Conservation (phyloP, 2,329 filamentous ascomycete species). For the Aspergillus thermomutatus region DNA sequence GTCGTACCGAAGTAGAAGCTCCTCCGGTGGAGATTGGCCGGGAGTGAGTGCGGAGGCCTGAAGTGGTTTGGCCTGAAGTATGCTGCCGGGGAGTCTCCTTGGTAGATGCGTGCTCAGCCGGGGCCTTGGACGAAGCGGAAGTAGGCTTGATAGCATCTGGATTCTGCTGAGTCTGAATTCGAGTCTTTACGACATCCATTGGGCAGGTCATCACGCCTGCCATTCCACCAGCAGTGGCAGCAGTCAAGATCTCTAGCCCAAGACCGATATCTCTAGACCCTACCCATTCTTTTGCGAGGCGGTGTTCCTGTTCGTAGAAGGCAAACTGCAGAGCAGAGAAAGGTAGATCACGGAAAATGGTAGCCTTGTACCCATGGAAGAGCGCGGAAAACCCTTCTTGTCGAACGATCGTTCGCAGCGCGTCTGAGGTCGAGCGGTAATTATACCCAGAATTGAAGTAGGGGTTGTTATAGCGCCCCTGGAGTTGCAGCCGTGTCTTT, state of each 20-base stretch:
- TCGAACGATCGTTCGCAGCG: constrained; percentile 77
- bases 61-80: constrained; percentile 21
- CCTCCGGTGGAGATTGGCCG: constrained; percentile 85
- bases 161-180: constrained; percentile 87
- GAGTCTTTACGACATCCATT: constrained; percentile 94
- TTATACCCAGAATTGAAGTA: constrained; percentile 94
- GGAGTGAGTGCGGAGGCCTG: constrained; percentile 50
- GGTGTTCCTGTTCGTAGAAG: constrained; percentile 94
- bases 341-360: constrained; percentile 86
- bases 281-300: constrained; percentile 73
- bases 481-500: constrained; percentile 93
- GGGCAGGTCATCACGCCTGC: constrained; percentile 94
- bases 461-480: constrained; percentile 93
- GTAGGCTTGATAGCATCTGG: constrained; percentile 35
- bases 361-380: constrained; percentile 97
- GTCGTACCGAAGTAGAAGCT: constrained; percentile 76
- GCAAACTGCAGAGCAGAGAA: constrained; percentile 97
- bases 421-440: constrained; percentile 81
- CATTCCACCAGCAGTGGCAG: constrained; percentile 83
- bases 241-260: constrained; percentile 80
- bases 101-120: constrained; percentile 20
- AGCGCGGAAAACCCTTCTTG: constrained; percentile 80
- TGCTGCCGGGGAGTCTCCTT: constrained; percentile 31
- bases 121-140: constrained; percentile 26
- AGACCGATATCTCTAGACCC: constrained; percentile 81